Evolutionary conservation across 352 stramenopile species (phyloP).

Genomic region (Phytophthora melonis): DNA sequence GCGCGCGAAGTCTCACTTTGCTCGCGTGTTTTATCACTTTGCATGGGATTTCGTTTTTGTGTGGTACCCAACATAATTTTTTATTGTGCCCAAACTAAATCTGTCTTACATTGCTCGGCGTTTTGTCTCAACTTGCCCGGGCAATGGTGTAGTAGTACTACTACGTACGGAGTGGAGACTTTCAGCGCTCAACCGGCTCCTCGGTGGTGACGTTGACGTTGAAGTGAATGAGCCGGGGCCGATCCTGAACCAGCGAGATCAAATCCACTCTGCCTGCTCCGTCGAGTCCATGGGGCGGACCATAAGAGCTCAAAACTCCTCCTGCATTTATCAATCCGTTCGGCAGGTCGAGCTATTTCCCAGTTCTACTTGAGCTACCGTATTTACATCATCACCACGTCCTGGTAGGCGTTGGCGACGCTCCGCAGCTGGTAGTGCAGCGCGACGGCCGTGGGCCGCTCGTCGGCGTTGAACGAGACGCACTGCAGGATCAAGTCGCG

Average conservation of each 20-base stretch:
- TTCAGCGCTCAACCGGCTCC: constrained; percentile 27
- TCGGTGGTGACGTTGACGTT: constrained; percentile 22
- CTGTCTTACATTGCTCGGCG: no score
- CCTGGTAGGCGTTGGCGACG: constrained; percentile 32
- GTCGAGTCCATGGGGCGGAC: not conserved
- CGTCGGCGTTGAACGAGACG: constrained; percentile 46
- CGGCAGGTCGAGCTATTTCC: constrained; percentile 4
- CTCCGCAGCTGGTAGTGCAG: constrained; percentile 66
- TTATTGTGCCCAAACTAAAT: no score
- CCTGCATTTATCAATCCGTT: constrained; percentile 9
- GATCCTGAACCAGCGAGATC: constrained; percentile 1
- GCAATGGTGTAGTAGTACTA: no score
- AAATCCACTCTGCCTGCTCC: not conserved
- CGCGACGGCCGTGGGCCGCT: constrained; percentile 61
- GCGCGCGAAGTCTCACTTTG: no score
- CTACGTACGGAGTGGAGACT: no score
- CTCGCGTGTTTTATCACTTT: no score
- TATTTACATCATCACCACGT: constrained; percentile 24
- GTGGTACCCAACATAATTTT: no score
- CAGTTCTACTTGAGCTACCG: constrained; percentile 5
- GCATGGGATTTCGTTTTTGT: no score
- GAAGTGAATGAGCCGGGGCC: constrained; percentile 16
- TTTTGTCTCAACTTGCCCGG: no score
- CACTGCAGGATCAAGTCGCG: constrained; percentile 54
- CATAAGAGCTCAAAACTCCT: not conserved